A percentile compares a stretch with the other conserved stretches of the same genome.
Evolutionary conservation across 768 basidiomycete species (phyloP).

Genomic region (Leucocoprinus leucothites): DNA sequence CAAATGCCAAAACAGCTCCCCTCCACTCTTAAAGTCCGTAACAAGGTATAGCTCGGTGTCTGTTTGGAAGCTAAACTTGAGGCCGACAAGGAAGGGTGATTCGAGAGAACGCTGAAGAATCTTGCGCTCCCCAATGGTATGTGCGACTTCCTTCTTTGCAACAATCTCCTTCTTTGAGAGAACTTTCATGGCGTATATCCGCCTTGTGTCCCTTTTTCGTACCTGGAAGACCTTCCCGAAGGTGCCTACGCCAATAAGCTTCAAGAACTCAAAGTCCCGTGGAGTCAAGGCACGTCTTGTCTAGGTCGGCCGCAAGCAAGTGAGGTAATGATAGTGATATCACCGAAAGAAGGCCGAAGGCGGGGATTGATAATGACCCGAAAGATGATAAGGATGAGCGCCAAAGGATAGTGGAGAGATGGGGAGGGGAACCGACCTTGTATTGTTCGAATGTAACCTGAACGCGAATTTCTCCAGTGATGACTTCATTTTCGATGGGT

Average conservation of each 20-base stretch:
- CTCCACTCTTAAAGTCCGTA: slow-evolving; percentile 98
- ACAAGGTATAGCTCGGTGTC: slow-evolving; percentile 93
- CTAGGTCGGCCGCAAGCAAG: slow-evolving; percentile 36
- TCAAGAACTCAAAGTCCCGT: slow-evolving; percentile 97
- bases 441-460: slow-evolving; percentile 92
- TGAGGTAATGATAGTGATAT: slow-evolving; percentile 10
- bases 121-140: slow-evolving; percentile 99
- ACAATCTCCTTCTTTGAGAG: slow-evolving; percentile 98
- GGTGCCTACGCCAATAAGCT: slow-evolving; percentile 96
- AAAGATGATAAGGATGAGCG: slow-evolving; percentile 4
- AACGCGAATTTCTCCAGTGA: slow-evolving; percentile 91
- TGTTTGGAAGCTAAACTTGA: slow-evolving; percentile 98
- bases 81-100: slow-evolving; percentile 94
- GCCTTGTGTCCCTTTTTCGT: slow-evolving; percentile 94
- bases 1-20: slow-evolving; percentile 97
- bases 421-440: slow-evolving; percentile 55
- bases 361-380: slow-evolving; percentile 1
- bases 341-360: not conserved
- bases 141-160: slow-evolving; percentile 98
- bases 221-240: slow-evolving; percentile 99
- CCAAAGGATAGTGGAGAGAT: slow-evolving; percentile 2
- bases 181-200: slow-evolving; percentile 99
- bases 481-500: slow-evolving; percentile 74
- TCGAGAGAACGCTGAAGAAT: slow-evolving; percentile 92
- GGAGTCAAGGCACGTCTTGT: slow-evolving; percentile 87